Percentiles rank a stretch among this genome's conserved stretches.
Evolutionary conservation across 805 yeast genomes (phyloP).

Genomic region (Cyberlindnera americana): DNA sequence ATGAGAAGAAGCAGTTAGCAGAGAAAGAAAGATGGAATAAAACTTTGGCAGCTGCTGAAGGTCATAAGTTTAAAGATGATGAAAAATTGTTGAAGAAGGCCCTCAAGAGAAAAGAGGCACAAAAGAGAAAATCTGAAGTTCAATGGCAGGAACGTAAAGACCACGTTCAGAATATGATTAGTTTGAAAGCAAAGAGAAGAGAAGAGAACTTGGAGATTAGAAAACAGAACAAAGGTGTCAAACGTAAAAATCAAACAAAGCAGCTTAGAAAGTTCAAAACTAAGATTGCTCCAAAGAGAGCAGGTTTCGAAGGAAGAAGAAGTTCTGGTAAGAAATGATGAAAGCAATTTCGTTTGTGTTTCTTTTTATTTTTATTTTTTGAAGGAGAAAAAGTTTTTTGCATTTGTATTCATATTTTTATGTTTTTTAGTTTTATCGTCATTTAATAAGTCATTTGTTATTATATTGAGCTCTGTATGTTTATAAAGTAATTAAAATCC

Average conservation of each 20-base stretch:
- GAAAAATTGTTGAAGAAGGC: slow-evolving; percentile 85
- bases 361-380: not conserved
- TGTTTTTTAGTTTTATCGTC: too few relatives aligned
- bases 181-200: slow-evolving; percentile 78
- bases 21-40: slow-evolving; percentile 84
- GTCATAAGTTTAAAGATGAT: slow-evolving; percentile 83
- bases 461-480: not conserved
- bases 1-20: slow-evolving; percentile 50
- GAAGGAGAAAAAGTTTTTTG: too few relatives aligned
- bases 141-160: slow-evolving; percentile 93
- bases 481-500: too few relatives aligned
- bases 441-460: too few relatives aligned
- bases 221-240: slow-evolving; percentile 79
- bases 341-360: not conserved
- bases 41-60: slow-evolving; percentile 84
- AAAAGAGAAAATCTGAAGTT: slow-evolving; percentile 78
- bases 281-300: slow-evolving; percentile 52
- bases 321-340: slow-evolving; percentile 11
- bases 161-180: slow-evolving; percentile 68
- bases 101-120: slow-evolving; percentile 74
- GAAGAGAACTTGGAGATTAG: slow-evolving; percentile 87
- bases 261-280: slow-evolving; percentile 63
- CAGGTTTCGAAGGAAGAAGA: slow-evolving; percentile 84
- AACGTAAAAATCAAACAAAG: slow-evolving; percentile 68
- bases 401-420: too few relatives aligned